Evolutionary conservation across 805 yeast genomes (phyloP).

Genomic region (Alloascoidea africana): DNA sequence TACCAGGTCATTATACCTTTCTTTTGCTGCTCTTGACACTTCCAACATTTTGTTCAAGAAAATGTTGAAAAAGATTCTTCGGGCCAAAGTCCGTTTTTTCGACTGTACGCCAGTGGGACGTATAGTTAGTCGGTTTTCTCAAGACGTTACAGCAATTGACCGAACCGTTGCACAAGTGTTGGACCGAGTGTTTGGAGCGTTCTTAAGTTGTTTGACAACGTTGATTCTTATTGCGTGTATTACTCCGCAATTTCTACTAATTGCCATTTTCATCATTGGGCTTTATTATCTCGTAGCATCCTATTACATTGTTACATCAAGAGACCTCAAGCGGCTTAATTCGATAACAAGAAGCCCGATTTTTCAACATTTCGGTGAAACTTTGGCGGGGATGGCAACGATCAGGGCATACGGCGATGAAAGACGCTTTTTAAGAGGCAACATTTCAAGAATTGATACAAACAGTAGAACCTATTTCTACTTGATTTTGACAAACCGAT

Average conservation of each 20-base stretch:
- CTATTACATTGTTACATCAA: constrained; percentile 50
- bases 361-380: constrained; percentile 79
- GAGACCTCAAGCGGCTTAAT: constrained; percentile 70
- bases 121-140: constrained; percentile 76
- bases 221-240: constrained; percentile 48
- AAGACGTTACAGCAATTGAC: constrained; percentile 71
- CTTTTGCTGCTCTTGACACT: constrained; percentile 49
- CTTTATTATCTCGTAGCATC: constrained; percentile 49
- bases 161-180: constrained; percentile 69
- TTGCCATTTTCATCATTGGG: constrained; percentile 41
- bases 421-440: constrained; percentile 59
- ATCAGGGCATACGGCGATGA: constrained; percentile 83
- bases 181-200: constrained; percentile 47
- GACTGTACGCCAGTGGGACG: constrained; percentile 79
- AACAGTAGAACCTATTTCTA: constrained; percentile 73
- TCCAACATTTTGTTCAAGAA: constrained; percentile 51
- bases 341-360: constrained; percentile 72
- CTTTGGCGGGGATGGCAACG: constrained; percentile 69
- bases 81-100: constrained; percentile 63
- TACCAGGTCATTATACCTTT: constrained; percentile 37
- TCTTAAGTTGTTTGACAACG: constrained; percentile 45
- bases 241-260: constrained; percentile 59
- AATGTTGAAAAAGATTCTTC: constrained; percentile 41
- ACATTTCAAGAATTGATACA: constrained; percentile 52
- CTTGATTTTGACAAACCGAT: constrained; percentile 76